Evolutionary conservation across 257 asterid species (phyloP).

Genomic region (Echium plantagineum): DNA sequence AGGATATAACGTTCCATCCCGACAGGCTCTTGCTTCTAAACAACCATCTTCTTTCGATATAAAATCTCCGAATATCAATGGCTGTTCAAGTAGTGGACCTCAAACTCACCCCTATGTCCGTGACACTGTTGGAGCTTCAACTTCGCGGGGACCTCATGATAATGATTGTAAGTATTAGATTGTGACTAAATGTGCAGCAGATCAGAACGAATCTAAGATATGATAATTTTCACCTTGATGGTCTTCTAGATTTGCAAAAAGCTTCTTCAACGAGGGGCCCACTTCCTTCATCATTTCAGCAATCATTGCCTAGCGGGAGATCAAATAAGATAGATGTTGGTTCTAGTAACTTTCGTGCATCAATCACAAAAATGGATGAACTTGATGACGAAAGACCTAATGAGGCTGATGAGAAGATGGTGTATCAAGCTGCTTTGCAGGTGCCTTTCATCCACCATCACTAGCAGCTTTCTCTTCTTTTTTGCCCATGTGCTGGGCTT

Average conservation of each 20-base stretch:
- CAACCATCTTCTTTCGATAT: constrained; percentile 29
- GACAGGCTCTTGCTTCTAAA: constrained; percentile 29
- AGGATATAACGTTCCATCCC: constrained; percentile 27
- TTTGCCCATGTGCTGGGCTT: background rate
- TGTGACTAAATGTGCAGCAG: constrained; percentile 20
- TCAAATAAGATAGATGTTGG: too few species aligned
- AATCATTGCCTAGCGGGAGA: constrained; percentile 25
- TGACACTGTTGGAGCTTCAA: constrained; percentile 33
- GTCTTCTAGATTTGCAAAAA: constrained; percentile 5
- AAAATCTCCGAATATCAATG: constrained; percentile 20
- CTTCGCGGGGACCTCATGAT: constrained; percentile 20
- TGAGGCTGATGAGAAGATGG: constrained; percentile 82
- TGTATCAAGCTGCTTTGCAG: constrained; percentile 93
- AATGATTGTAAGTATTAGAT: constrained; percentile 13
- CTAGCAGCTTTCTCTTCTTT: background rate
- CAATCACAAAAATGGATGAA: too few species aligned
- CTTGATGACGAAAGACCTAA: constrained; percentile 52
- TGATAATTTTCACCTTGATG: constrained; percentile 1
- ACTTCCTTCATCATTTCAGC: constrained; percentile 39
- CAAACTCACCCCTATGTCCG: constrained; percentile 17
- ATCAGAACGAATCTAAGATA: background rate
- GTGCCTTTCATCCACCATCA: constrained; percentile 16
- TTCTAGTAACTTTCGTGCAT: too few species aligned
- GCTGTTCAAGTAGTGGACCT: constrained; percentile 9
- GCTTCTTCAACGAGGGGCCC: constrained; percentile 27